Evolutionary conservation across 495 filamentous ascomycete species (phyloP).

Genomic region (Hypoxylon crocopeplum): DNA sequence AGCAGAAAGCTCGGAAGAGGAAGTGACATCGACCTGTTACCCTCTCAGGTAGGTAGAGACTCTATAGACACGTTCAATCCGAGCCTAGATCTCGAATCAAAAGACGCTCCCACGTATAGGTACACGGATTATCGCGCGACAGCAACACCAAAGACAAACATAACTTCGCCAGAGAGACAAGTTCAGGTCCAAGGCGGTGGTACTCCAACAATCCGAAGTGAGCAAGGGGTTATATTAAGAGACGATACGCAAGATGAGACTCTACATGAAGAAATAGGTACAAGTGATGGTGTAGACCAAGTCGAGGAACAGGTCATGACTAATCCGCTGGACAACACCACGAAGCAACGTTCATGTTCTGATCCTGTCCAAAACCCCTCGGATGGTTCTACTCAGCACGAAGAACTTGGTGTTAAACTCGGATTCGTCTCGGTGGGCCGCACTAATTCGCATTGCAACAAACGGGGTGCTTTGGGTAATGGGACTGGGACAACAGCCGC

Average conservation of each 20-base stretch:
- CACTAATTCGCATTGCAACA: conserved; percentile 3
- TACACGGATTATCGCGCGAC: conserved; percentile 35
- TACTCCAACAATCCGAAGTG: conserved; percentile 38
- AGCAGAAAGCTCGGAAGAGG: conserved; percentile 15
- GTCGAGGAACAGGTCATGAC: not conserved
- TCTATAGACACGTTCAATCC: conserved; percentile 43
- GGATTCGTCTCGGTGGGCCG: conserved; percentile 11
- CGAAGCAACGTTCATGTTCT: conserved; percentile 20
- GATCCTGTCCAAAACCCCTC: conserved; percentile 8
- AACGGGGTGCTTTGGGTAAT: not conserved
- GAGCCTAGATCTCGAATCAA: conserved; percentile 37
- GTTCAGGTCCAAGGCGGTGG: conserved; percentile 37
- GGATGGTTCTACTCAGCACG: not conserved
- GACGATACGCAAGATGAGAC: conserved; percentile 32
- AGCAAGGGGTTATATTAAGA: conserved; percentile 41
- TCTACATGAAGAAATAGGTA: conserved; percentile 10
- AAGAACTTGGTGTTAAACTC: not conserved
- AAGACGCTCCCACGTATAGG: conserved; percentile 30
- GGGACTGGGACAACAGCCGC: not conserved
- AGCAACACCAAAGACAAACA: conserved; percentile 33
- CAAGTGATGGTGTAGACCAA: not conserved
- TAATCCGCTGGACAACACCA: not conserved
- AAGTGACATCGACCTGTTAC: conserved; percentile 41
- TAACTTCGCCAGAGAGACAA: conserved; percentile 34
- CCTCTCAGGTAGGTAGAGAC: conserved; percentile 39